phyloP scores from a whole-genome alignment of 495 filamentous ascomycete genomes.

The Diplogelasinospora grovesii region DNA sequence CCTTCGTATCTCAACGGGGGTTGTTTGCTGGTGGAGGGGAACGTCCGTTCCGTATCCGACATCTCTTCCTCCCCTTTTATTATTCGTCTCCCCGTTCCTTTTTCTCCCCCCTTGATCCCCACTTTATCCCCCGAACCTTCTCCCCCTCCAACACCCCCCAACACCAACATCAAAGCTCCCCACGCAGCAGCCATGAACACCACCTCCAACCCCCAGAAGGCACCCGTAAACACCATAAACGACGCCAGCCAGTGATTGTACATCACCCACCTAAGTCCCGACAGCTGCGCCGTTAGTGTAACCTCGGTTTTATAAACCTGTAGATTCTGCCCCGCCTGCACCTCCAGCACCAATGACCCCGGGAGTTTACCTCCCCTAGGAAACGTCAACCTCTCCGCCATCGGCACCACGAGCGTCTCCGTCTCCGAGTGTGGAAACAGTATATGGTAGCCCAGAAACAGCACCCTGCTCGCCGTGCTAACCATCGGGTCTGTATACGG shows the following conservation, averaged over 20 bases:
- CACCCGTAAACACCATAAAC: constrained; percentile 56
- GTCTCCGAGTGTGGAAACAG: constrained; percentile 36
- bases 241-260: constrained; percentile 65
- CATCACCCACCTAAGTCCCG: constrained; percentile 79
- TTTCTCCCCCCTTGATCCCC: too few relatives aligned
- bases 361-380: constrained; percentile 51
- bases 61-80: constrained; percentile 7
- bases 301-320: constrained; percentile 68
- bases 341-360: constrained; percentile 51
- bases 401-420: constrained; percentile 53
- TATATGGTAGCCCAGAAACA: constrained; percentile 40
- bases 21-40: constrained; percentile 50
- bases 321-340: constrained; percentile 59
- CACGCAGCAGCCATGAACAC: constrained; percentile 41
- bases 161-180: background rate
- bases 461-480: constrained; percentile 28
- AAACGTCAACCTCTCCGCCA: constrained; percentile 70
- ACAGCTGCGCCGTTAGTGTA: constrained; percentile 62
- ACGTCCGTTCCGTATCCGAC: constrained; percentile 39
- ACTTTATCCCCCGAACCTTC: background rate
- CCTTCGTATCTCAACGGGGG: constrained; percentile 36
- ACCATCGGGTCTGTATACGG: constrained; percentile 36
- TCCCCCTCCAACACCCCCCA: background rate
- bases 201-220: constrained; percentile 73
- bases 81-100: too few relatives aligned